phyloP scores from a whole-genome alignment of 345 rosid species.

The Boechera retrofracta region DNA sequence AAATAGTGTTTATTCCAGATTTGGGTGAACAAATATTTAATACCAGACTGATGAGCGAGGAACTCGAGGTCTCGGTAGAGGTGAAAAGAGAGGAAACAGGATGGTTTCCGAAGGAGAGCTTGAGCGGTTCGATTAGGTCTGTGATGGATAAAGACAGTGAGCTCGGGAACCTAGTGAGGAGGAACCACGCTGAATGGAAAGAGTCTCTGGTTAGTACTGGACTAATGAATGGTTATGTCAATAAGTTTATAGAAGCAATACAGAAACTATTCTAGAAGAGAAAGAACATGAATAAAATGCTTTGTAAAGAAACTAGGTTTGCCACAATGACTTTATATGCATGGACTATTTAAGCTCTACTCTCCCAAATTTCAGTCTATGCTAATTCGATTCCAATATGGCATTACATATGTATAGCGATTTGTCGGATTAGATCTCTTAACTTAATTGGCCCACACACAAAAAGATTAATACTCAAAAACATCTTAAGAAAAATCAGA shows the following conservation, averaged over 20 bases:
- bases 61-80: conserved; percentile 59
- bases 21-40: conserved; percentile 63
- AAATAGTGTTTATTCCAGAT: conserved; percentile 60
- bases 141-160: conserved; percentile 59
- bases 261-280: conserved; percentile 20
- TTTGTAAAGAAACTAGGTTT: background rate
- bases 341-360: background rate
- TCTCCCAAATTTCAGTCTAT: background rate
- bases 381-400: background rate
- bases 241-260: conserved; percentile 44
- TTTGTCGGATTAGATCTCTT: background rate
- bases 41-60: conserved; percentile 56
- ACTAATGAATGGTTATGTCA: conserved; percentile 48
- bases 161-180: conserved; percentile 44
- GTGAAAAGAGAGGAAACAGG: conserved; percentile 56
- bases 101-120: conserved; percentile 58
- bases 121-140: conserved; percentile 45
- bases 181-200: conserved; percentile 56
- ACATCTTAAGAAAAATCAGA: background rate
- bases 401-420: background rate
- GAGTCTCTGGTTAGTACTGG: conserved; percentile 35
- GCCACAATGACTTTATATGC: background rate
- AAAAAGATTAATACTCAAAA: background rate
- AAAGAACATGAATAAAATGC: conserved; percentile 12
- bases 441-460: background rate